A percentile compares a stretch with the other conserved stretches of the same genome.
Evolutionary conservation across 2,329 filamentous ascomycete genomes (phyloP).

Genomic region (Arthrobotrys iridis): DNA sequence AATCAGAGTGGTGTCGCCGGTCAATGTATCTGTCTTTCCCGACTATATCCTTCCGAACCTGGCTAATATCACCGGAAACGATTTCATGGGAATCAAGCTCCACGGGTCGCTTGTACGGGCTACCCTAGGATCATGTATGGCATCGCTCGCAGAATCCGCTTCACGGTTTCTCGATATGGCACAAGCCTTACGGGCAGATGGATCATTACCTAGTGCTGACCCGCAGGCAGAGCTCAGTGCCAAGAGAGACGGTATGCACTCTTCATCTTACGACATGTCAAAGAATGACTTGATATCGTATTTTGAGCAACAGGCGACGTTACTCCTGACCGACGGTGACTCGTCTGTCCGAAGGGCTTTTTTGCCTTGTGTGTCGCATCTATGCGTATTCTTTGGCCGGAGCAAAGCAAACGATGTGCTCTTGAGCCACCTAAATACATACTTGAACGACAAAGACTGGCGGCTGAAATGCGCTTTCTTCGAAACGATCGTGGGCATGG

Average conservation of each 20-base stretch:
- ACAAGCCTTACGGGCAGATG: slow-evolving; percentile 84
- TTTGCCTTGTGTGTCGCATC: slow-evolving; percentile 85
- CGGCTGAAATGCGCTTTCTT: slow-evolving; percentile 96
- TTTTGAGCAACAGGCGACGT: slow-evolving; percentile 88
- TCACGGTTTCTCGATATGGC: slow-evolving; percentile 89
- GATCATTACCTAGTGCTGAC: slow-evolving; percentile 78
- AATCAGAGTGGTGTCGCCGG: slow-evolving; percentile 84
- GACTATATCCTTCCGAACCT: slow-evolving; percentile 72
- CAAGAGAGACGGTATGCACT: slow-evolving; percentile 80
- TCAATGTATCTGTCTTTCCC: slow-evolving; percentile 75
- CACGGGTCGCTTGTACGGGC: slow-evolving; percentile 75
- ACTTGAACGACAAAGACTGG: slow-evolving; percentile 96
- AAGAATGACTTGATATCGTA: slow-evolving; percentile 81
- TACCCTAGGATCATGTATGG: slow-evolving; percentile 91
- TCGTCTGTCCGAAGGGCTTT: slow-evolving; percentile 89
- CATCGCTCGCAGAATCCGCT: slow-evolving; percentile 85
- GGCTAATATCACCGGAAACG: slow-evolving; percentile 65
- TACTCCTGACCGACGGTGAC: slow-evolving; percentile 85
- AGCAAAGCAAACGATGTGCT: slow-evolving; percentile 95
- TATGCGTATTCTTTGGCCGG: slow-evolving; percentile 95
- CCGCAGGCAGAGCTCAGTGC: slow-evolving; percentile 83
- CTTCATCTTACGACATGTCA: slow-evolving; percentile 43
- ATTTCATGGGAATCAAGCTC: slow-evolving; percentile 43
- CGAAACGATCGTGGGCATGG: slow-evolving; percentile 91
- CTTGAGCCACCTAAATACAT: slow-evolving; percentile 93